Base-by-base conservation (phyloP, 352 stramenopile genomes). In the Phytophthora pistaciae region DNA sequence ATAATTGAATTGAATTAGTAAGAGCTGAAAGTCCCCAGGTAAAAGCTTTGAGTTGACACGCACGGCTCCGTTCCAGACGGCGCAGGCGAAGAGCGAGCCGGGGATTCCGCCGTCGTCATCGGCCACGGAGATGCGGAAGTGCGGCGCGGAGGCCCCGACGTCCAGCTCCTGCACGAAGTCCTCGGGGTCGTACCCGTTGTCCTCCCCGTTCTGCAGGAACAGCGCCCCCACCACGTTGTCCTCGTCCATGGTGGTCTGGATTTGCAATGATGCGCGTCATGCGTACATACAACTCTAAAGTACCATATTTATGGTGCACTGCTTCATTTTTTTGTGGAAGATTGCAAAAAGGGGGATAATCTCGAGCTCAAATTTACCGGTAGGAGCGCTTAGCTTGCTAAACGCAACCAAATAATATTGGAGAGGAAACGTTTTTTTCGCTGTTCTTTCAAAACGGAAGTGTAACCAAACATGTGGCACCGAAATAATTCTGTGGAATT, bases 101-200 rank as follows among this genome's bases (percentile, higher is more conserved):
- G 78, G 80, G 25, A 84, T 84, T 20, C 68, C 72, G 52, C 81
- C 81, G 66, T 88, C 81, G 42, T 88, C 81, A 16, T 83, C 74
- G 3, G 77, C 79, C 16, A 85, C 57, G 1, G 76, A 84, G 50
- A 88, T 82, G 52, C 73, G 75, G 61, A 85, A 83, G 20, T 25
- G 49, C 3, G 65, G 74, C 13, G 55, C 55, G 4, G 55, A 54
- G 14, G 25, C 16, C 3, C 74, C 75, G 18, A 83, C 70, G 18
- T 74, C 66, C 27, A 85, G 58, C 13, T 79, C 69, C 53, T 78
- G 65, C 14, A 84, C 65, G 46, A 69, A 84, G 40, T 82, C 74
- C 36, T 84, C 74, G 1, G 74, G 74, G 61, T 84, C 50, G 66
- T 84, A 84, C 36, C 64, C 42, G 29, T 79, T 72, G 60, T 82